Percentiles rank a stretch among this genome's conserved stretches.
Evolutionary conservation across 768 basidiomycete species (phyloP).

Genomic region (Pleurotus tuber-regium): DNA sequence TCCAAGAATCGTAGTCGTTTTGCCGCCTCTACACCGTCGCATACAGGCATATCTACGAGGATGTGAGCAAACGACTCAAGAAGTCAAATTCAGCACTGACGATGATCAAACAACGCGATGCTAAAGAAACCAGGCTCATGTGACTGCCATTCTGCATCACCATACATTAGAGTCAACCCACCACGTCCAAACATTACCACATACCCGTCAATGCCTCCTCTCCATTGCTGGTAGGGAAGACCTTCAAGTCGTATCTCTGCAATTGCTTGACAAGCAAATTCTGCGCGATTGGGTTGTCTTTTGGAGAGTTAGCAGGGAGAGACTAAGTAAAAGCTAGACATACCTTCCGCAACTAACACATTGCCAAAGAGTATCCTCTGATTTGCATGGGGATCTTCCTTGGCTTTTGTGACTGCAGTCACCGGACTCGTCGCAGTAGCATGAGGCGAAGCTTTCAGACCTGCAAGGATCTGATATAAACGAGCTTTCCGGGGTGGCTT

Average conservation of each 20-base stretch:
- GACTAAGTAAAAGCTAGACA: constrained; percentile 5
- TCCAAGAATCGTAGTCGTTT: constrained; percentile 62
- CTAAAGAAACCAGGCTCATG: constrained; percentile 68
- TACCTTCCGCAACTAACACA: constrained; percentile 73
- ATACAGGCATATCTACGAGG: constrained; percentile 70
- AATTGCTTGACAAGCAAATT: constrained; percentile 67
- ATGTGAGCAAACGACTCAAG: neutral
- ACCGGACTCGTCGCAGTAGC: constrained; percentile 35
- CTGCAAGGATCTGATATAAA: constrained; percentile 60
- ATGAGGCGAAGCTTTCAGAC: constrained; percentile 52
- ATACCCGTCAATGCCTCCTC: constrained; percentile 62
- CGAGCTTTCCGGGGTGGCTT: constrained; percentile 66
- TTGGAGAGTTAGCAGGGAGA: neutral
- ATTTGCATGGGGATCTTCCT: constrained; percentile 44
- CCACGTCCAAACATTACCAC: constrained; percentile 4
- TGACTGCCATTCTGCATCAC: constrained; percentile 57
- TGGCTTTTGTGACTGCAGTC: constrained; percentile 36
- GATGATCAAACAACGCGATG: constrained; percentile 73
- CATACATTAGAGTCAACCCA: constrained; percentile 2
- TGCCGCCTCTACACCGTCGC: constrained; percentile 74
- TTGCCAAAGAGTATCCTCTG: constrained; percentile 62
- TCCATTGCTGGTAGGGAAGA: constrained; percentile 63
- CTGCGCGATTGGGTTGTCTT: constrained; percentile 73
- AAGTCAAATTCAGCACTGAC: constrained; percentile 38
- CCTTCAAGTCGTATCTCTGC: constrained; percentile 56